Base-by-base conservation (phyloP, 2,329 filamentous ascomycete species). In the Aureobasidium sp. region DNA sequence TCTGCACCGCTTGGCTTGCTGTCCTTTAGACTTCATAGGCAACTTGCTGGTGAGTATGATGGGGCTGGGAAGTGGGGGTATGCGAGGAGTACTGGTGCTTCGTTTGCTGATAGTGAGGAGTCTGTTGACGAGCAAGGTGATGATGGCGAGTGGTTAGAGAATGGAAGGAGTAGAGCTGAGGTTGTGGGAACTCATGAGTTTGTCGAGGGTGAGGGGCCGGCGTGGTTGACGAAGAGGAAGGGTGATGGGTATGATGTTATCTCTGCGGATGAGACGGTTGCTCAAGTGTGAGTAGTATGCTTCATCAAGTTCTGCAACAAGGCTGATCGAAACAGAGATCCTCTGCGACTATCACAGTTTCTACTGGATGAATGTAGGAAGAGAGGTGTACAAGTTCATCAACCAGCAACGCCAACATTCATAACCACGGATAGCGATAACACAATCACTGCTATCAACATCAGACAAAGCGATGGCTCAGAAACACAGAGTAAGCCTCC, bases 11-110 rank as follows among this genome's bases (percentile, higher is more conserved):
- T 56, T 14, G 89, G 84, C 8, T 79, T 79, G 0, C 77, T 92
- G 14, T 89, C 86, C 44, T 93, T 89, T 69, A 79, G 80, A 5
- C 79, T 91, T 58, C 89, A 93, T 72, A 78, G 78, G 64, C 74
- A 81, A 47, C 79, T 92, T 14, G 87, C 89, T 0, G 78, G 81
- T 33, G 70, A 81, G 54, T 70, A 88, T 64, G 75, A 79, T 62
- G 89, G 88, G 0, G 71, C 73, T 1, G 72, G 78, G 66, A 75
- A 48, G 67, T 86, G 84, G 84, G 84, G 83, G 0, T 86, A 83
- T 66, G 77, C 77, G 66, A 71, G 74, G 17, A 87, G 85, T 58
- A 85, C 81, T 0, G 82, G 84, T 1, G 73, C 76, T 14, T 77
- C 75, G 1, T 72, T 89, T 48, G 19, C 50, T 27, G 50, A 54